Percentiles rank a stretch among this genome's conserved stretches.
phyloP scores from a whole-genome alignment of 2,329 filamentous ascomycete genomes.

The Aspergillus sclerotialis region DNA sequence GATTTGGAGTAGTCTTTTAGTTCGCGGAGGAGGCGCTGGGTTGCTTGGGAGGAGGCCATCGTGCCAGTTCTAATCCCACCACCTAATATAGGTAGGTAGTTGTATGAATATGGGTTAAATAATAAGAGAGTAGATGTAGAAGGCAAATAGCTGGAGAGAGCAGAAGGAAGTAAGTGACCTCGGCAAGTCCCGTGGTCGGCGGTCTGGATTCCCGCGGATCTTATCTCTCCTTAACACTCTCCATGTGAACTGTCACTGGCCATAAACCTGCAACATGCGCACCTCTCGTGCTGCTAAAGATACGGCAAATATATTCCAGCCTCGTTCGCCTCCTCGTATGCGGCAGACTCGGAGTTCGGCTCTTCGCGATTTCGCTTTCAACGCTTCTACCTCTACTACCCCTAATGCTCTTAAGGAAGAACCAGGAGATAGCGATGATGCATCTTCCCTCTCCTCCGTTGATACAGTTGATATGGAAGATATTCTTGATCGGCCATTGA shows the following conservation, averaged over 20 bases:
- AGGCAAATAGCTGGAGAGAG: too few species aligned
- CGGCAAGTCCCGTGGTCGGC: too few species aligned
- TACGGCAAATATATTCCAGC: constrained; percentile 50
- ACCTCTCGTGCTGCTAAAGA: constrained; percentile 55
- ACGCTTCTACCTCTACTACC: constrained; percentile 8
- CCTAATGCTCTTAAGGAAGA: constrained; percentile 21
- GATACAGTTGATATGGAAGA: constrained; percentile 54
- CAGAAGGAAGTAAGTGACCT: too few species aligned
- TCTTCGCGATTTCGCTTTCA: constrained; percentile 21
- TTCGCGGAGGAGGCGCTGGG: constrained; percentile 57
- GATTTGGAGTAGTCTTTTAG: constrained; percentile 51
- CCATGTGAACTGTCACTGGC: too few species aligned
- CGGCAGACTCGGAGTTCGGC: constrained; percentile 39
- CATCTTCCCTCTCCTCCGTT: constrained; percentile 28
- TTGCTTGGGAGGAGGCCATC: constrained; percentile 32
- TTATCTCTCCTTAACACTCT: too few species aligned
- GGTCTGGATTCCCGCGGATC: too few species aligned
- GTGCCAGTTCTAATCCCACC: too few species aligned
- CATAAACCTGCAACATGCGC: too few species aligned
- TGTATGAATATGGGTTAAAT: too few species aligned
- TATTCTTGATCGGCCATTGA: constrained; percentile 30
- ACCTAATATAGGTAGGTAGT: too few species aligned
- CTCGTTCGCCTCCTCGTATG: constrained; percentile 37
- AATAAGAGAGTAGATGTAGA: too few species aligned
- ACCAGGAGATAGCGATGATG: constrained; percentile 21